A percentile compares a stretch with the other conserved stretches of the same genome.
Evolutionary conservation across 352 stramenopile genomes (phyloP).

Genomic region (Globisporangium mamillatum): DNA sequence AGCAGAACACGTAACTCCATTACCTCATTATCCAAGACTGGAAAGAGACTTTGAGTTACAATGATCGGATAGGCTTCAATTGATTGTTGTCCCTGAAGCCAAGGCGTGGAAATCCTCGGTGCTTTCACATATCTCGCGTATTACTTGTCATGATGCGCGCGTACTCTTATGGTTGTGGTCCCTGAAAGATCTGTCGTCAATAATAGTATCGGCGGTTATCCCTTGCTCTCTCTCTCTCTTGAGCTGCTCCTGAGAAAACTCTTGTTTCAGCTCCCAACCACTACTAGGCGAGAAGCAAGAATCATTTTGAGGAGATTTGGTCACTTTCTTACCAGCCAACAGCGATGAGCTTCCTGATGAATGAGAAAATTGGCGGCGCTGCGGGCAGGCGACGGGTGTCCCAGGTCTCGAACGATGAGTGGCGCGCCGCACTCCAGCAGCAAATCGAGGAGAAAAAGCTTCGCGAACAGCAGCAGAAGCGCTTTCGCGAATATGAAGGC

Average conservation of each 20-base stretch:
- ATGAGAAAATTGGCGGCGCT: constrained; percentile 2
- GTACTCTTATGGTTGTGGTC: no score
- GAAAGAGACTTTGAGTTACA: no score
- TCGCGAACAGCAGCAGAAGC: constrained; percentile 16
- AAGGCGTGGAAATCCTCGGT: no score
- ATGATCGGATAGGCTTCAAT: no score
- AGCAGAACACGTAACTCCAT: no score
- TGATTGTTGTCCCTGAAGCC: no score
- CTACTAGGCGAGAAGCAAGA: not conserved
- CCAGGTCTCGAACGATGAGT: constrained; percentile 33
- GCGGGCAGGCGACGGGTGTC: constrained; percentile 21
- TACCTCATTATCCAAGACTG: not conserved
- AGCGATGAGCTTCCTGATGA: constrained; percentile 19
- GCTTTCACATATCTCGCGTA: no score
- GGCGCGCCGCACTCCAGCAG: constrained; percentile 32
- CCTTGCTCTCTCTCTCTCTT: not conserved
- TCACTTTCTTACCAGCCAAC: no score
- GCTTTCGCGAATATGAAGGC: constrained; percentile 1
- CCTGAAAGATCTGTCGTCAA: not conserved
- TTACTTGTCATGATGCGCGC: no score
- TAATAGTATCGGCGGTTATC: not conserved
- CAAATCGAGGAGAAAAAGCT: constrained; percentile 35
- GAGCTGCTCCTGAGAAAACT: not conserved
- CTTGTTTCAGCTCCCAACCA: not conserved
- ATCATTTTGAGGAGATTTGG: not conserved